phyloP scores from a whole-genome alignment of 2,329 filamentous ascomycete species.

The Apiospora arundinis region DNA sequence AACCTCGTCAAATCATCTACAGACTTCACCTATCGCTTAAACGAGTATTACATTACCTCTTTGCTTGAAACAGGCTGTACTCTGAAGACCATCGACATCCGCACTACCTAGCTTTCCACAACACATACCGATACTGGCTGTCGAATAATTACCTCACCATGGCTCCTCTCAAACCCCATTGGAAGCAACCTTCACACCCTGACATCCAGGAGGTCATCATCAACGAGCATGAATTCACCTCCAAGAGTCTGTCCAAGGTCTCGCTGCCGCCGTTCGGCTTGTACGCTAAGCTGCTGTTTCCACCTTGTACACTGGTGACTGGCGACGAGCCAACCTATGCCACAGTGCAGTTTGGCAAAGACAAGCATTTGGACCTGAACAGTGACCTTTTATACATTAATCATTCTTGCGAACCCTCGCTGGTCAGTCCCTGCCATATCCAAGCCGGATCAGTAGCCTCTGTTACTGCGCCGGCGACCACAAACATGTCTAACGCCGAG shows the following conservation, averaged over 20 bases:
- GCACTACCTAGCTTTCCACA: neutral
- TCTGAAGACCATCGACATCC: neutral
- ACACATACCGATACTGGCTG: neutral
- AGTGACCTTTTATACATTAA: constrained; percentile 72
- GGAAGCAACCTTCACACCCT: constrained; percentile 67
- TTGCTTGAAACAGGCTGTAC: neutral
- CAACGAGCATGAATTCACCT: constrained; percentile 60
- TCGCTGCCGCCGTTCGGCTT: constrained; percentile 66
- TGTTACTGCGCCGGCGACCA: neutral
- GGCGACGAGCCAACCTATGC: constrained; percentile 62
- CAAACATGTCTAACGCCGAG: constrained; percentile 7
- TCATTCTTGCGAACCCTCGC: constrained; percentile 70
- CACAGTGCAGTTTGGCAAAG: constrained; percentile 64
- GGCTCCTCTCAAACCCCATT: constrained; percentile 64
- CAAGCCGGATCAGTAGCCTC: neutral
- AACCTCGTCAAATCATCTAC: neutral
- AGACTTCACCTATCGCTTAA: neutral
- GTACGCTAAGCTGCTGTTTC: constrained; percentile 70
- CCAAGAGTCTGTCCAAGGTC: constrained; percentile 64
- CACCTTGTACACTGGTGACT: constrained; percentile 61
- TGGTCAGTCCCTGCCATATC: constrained; percentile 53
- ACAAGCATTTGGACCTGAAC: constrained; percentile 67
- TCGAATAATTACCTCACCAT: constrained; percentile 40
- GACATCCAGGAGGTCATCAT: constrained; percentile 62
- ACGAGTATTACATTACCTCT: neutral